Evolutionary conservation across 306 rosid genomes (phyloP).

Genomic region (Begonia masoniana): DNA sequence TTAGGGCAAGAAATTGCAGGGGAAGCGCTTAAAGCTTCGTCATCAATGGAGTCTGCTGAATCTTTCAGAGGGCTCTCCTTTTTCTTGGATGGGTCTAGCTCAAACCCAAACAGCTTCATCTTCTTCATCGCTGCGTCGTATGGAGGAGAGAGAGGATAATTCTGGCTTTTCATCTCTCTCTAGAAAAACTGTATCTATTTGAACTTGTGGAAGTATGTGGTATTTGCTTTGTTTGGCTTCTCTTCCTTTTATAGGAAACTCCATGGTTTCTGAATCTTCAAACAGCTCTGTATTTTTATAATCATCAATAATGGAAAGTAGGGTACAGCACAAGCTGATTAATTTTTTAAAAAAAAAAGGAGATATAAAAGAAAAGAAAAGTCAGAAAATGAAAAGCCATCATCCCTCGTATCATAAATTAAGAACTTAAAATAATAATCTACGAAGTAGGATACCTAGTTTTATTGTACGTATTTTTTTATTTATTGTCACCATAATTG

Average conservation of each 20-base stretch:
- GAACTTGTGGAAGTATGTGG: neutral
- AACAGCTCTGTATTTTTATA: neutral
- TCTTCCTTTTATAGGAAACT: neutral
- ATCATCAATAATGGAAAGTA: neutral
- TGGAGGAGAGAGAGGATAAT: constrained; percentile 17
- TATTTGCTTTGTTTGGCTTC: neutral
- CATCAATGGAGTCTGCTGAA: constrained; percentile 28
- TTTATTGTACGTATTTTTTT: too few species aligned
- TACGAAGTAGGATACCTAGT: too few species aligned
- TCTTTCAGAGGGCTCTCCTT: constrained; percentile 15
- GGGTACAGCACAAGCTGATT: neutral
- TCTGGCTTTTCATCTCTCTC: neutral
- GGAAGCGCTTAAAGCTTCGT: constrained; percentile 75
- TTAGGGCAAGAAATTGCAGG: constrained; percentile 29
- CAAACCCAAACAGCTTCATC: constrained; percentile 77
- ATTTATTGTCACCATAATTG: too few species aligned
- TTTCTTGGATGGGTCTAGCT: constrained; percentile 40
- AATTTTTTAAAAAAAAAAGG: neutral
- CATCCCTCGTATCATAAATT: too few species aligned
- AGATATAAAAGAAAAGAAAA: neutral
- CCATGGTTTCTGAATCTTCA: neutral
- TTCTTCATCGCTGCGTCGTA: constrained; percentile 34
- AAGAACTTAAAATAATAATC: too few species aligned
- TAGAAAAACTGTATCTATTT: too few species aligned
- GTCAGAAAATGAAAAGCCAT: neutral